A percentile compares a stretch with the other conserved stretches of the same genome.
phyloP scores from a whole-genome alignment of 257 asterid genomes.

The Scutellaria baicalensis region DNA sequence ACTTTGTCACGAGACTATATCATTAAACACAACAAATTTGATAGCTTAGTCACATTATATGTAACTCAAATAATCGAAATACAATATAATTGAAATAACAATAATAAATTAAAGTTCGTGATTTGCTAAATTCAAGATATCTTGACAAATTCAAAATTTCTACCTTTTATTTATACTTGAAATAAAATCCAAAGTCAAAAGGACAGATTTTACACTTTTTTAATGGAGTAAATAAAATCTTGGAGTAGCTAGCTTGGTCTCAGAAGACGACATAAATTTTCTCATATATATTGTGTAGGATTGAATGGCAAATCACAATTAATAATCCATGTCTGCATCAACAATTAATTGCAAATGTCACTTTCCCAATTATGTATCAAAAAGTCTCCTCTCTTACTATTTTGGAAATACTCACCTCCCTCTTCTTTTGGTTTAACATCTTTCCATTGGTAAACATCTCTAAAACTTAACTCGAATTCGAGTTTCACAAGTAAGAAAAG shows the following conservation, averaged over 20 bases:
- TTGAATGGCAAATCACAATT: slow-evolving; percentile 16
- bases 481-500: background rate
- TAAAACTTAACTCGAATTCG: background rate
- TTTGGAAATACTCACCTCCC: background rate
- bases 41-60: no score
- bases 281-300: background rate
- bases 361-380: slow-evolving; percentile 10
- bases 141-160: no score
- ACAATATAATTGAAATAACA: no score
- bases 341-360: slow-evolving; percentile 20
- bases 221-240: background rate
- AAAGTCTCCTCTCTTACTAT: no score
- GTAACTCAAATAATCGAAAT: no score
- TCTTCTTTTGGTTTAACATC: background rate
- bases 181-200: slow-evolving; percentile 10
- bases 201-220: background rate
- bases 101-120: no score
- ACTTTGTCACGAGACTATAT: no score
- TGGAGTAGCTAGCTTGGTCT: slow-evolving; percentile 1
- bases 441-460: no score
- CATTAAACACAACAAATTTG: no score
- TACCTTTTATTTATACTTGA: no score
- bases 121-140: no score
- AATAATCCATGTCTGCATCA: slow-evolving; percentile 28
- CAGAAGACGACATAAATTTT: slow-evolving; percentile 20